Base-by-base conservation (phyloP, 2,329 filamentous ascomycete genomes). In the Alternaria sp. region DNA sequence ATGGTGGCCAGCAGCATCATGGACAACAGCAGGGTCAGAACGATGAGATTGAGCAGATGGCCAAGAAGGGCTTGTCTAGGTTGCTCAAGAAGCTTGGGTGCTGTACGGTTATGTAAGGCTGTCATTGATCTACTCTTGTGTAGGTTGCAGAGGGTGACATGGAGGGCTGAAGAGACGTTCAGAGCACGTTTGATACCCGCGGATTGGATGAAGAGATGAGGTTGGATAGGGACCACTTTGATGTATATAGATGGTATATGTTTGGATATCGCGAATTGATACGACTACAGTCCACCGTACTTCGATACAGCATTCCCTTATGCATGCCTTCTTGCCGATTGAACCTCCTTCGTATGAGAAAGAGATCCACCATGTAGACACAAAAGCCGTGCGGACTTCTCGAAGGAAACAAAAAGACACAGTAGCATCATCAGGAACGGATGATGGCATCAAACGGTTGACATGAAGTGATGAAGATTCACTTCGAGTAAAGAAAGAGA, bases 81-180 rank as follows among this genome's bases (percentile, higher is more conserved):
- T 74, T 92, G 36, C 74, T 91, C 67, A 86, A 84, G 74, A 89
- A 89, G 81, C 77, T 93, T 77, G 81, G 83, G 44, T 94, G 91
- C 81, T 94, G 91, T 83, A 82, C 88, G 43, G 87, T 95, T 73
- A 94, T 94, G 91, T 95, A 67, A 52, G 13, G 49, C 13, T 15
- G 9, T 15, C 6, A 5, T 25, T 25, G 49, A 13, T 23, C 19
- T 36, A 17, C 12, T 40, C 30, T n/a, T 52, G 28, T 36, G 28
- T 30, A 40, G 19, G 13, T 17, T n/a, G 28, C 1, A 12, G 30
- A 5, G 17, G 19, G 23, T 40, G 19, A 17, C 6, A 36, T 17
- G 49, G 30, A 52, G 28, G 49, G 30, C 5, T 40, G 9, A 3
- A 25, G 30, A n/a, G 19, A 17, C 36, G 1, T 40, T 23, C 19